phyloP scores from a whole-genome alignment of 768 basidiomycete genomes.

The Russula virescens region DNA sequence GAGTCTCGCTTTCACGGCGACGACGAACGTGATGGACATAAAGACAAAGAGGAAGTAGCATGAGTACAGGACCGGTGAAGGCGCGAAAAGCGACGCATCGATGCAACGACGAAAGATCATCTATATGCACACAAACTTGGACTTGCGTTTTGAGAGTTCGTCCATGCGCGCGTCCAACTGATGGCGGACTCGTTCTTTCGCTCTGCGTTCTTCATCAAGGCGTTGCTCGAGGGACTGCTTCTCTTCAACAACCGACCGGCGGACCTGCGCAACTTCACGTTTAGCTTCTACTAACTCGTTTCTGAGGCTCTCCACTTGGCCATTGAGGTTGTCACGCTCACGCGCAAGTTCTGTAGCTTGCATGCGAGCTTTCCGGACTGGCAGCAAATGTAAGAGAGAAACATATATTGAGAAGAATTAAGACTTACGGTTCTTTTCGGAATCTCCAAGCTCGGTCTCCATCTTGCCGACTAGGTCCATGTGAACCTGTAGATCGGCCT shows the following conservation, averaged over 20 bases:
- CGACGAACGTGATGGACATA: not conserved
- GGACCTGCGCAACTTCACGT: constrained; percentile 70
- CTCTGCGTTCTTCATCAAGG: constrained; percentile 79
- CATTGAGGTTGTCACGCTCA: constrained; percentile 71
- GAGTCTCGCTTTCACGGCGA: constrained; percentile 5
- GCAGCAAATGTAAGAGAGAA: constrained; percentile 1
- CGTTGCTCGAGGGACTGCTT: constrained; percentile 80
- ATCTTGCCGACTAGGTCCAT: constrained; percentile 84
- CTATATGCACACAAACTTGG: constrained; percentile 88
- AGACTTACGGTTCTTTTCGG: constrained; percentile 84
- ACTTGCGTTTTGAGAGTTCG: constrained; percentile 77
- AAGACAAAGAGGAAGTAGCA: not conserved
- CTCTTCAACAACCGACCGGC: constrained; percentile 79
- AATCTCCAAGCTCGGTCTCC: constrained; percentile 82
- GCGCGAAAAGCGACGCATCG: not conserved
- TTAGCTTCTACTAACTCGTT: constrained; percentile 72
- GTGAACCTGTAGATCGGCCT: constrained; percentile 84
- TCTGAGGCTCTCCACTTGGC: constrained; percentile 60
- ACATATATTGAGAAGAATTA: not conserved
- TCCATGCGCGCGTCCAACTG: constrained; percentile 87
- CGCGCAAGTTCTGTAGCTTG: constrained; percentile 86
- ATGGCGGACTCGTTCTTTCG: constrained; percentile 83
- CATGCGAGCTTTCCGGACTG: constrained; percentile 91
- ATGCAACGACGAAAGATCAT: constrained; percentile 35
- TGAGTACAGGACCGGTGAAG: constrained; percentile 6